These are phyloP conservation scores for Aspergillus asperescens DNA, from an alignment of 495 filamentous ascomycete species.

Conservation along the genomic window DNA sequence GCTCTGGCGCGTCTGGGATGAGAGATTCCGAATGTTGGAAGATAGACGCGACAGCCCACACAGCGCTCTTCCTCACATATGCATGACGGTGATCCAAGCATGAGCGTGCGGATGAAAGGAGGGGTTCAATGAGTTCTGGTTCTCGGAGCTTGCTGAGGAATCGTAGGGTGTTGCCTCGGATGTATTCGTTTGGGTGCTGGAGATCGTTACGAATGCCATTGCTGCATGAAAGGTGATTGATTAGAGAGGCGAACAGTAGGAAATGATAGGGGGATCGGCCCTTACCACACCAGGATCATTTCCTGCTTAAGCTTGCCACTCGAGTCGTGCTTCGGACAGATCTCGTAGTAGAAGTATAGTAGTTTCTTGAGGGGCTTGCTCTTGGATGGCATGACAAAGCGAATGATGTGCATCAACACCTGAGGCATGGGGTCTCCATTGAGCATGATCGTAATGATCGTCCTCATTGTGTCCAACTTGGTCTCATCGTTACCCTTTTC, in stretches of 20 bases:
- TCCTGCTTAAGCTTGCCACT: conserved; percentile 96
- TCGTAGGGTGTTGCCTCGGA: conserved; percentile 90
- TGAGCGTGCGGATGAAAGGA: conserved; percentile 82
- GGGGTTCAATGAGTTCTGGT: conserved; percentile 90
- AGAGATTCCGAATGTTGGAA: conserved; percentile 84
- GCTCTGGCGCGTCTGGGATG: conserved; percentile 92
- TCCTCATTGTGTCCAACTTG: conserved; percentile 98
- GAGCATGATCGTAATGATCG: conserved; percentile 93
- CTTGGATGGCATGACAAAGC: conserved; percentile 98
- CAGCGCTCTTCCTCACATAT: conserved; percentile 97
- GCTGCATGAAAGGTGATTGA: conserved; percentile 41
- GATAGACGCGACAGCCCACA: conserved; percentile 90
- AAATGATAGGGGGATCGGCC: conserved; percentile 1
- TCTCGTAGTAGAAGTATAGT: conserved; percentile 98
- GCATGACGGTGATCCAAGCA: conserved; percentile 95
- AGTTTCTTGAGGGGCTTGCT: conserved; percentile 97
- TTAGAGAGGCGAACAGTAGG: conserved; percentile 16
- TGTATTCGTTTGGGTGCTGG: conserved; percentile 97
- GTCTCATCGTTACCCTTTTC: conserved; percentile 97
- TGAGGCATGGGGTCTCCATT: conserved; percentile 95
- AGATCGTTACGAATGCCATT: conserved; percentile 98
- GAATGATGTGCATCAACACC: conserved; percentile 98
- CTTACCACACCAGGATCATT: conserved; percentile 98
- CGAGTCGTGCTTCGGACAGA: conserved; percentile 90
- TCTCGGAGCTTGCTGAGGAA: conserved; percentile 97